phyloP scores from a whole-genome alignment of 83 land plant genomes.

The Diphasiastrum complanatum region DNA sequence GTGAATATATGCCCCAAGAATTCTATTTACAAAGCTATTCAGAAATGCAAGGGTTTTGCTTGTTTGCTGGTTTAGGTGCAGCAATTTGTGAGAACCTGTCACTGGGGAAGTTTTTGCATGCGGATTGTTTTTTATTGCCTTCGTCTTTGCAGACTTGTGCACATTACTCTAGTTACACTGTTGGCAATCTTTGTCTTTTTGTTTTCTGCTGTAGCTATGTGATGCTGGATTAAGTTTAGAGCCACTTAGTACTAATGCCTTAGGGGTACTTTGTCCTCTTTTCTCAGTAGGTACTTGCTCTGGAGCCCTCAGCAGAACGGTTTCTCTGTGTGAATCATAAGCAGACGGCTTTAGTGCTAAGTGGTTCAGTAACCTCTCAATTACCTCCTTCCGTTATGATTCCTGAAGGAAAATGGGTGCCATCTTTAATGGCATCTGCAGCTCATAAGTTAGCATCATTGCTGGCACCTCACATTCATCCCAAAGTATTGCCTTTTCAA shows the following conservation, averaged over 20 bases:
- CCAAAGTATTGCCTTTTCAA: conserved; percentile 50
- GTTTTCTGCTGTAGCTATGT: conserved; percentile 1
- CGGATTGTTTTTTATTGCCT: too few relatives aligned
- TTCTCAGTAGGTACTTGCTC: conserved; percentile 54
- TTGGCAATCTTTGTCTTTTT: too few relatives aligned
- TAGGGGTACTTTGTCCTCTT: conserved; percentile 1
- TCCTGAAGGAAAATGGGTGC: conserved; percentile 6
- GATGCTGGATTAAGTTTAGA: not conserved
- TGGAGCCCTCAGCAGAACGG: conserved; percentile 69
- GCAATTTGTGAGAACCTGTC: too few relatives aligned
- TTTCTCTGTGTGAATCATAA: conserved; percentile 53
- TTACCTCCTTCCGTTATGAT: conserved; percentile 54
- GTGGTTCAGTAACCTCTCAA: conserved; percentile 56
- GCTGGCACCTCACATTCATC: conserved; percentile 58
- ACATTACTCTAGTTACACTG: too few relatives aligned
- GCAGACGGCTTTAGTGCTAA: conserved; percentile 77
- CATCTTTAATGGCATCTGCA: conserved; percentile 42
- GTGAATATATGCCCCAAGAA: too few relatives aligned
- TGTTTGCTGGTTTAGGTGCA: too few relatives aligned
- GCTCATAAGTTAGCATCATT: conserved; percentile 52
- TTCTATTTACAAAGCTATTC: too few relatives aligned
- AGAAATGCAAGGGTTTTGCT: too few relatives aligned
- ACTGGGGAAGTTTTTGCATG: too few relatives aligned
- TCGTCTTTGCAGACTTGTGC: too few relatives aligned
- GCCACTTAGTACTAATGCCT: not conserved